A percentile compares a stretch with the other conserved stretches of the same genome.
Conservation (phyloP, 2,329 filamentous ascomycete genomes). For the Fusarium lateritium region DNA sequence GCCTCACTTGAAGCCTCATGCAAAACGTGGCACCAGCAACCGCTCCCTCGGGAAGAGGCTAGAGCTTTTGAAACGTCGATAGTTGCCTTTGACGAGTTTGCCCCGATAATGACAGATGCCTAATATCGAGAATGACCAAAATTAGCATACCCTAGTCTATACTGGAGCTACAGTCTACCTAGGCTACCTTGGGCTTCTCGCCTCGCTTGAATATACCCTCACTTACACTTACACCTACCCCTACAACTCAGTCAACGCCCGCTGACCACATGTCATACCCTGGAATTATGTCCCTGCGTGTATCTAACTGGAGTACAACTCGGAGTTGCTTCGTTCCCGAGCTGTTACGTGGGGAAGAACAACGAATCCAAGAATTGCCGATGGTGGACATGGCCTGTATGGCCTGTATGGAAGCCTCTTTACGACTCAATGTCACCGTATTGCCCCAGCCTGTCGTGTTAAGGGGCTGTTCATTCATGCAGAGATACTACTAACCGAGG, state of each 20-base stretch:
- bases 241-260: conserved; percentile 14
- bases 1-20: conserved; percentile 36
- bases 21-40: conserved; percentile 44
- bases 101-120: not conserved
- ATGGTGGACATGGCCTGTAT: conserved; percentile 11
- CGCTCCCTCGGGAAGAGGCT: conserved; percentile 29
- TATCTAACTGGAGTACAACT: conserved; percentile 9
- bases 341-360: conserved; percentile 15
- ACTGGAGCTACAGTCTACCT: not conserved
- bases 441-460: conserved; percentile 25
- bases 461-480: conserved; percentile 29
- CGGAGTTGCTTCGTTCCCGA: conserved; percentile 19
- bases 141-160: conserved; percentile 13
- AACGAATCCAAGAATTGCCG: conserved; percentile 36
- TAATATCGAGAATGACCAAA: conserved; percentile 5
- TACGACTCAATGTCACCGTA: conserved; percentile 31
- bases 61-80: conserved; percentile 17
- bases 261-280: conserved; percentile 22
- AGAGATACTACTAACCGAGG: conserved; percentile 8
- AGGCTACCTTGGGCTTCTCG: conserved; percentile 2
- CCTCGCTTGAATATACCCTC: conserved; percentile 12
- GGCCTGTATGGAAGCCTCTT: conserved; percentile 8
- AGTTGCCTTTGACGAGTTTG: conserved; percentile 13
- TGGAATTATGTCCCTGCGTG: not conserved
- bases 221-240: not conserved